phyloP scores from a whole-genome alignment of 768 basidiomycete genomes.

The Amanita phalloides region DNA sequence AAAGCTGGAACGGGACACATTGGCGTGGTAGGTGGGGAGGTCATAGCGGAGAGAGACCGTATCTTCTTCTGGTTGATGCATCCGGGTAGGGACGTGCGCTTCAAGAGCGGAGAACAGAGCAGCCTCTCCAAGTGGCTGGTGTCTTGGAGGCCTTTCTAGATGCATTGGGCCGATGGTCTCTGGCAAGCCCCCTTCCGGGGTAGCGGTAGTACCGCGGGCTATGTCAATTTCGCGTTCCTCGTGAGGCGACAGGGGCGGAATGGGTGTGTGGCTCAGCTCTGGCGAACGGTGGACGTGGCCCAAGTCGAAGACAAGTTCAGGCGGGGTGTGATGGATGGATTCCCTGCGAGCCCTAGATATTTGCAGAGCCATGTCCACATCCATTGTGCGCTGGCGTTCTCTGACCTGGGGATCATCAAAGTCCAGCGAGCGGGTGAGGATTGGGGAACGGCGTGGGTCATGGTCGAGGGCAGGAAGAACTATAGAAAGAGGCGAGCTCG shows the following conservation, averaged over 20 bases:
- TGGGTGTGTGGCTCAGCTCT: slow-evolving; percentile 18
- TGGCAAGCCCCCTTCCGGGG: background rate
- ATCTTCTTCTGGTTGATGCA: slow-evolving; percentile 23
- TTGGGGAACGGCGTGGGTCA: slow-evolving; percentile 49
- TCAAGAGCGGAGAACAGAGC: slow-evolving; percentile 6
- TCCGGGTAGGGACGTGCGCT: slow-evolving; percentile 21
- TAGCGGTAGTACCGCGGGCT: slow-evolving; percentile 18
- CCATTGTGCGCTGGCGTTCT: slow-evolving; percentile 89
- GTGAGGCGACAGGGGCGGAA: slow-evolving; percentile 32
- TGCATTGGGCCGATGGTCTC: slow-evolving; percentile 10
- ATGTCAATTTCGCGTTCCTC: slow-evolving; percentile 38
- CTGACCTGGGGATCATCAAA: slow-evolving; percentile 63
- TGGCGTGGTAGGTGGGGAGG: slow-evolving; percentile 63
- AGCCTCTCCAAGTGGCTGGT: background rate
- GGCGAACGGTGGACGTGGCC: slow-evolving; percentile 10
- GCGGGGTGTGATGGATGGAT: slow-evolving; percentile 32
- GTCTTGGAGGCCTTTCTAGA: slow-evolving; percentile 5
- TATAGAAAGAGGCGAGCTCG: slow-evolving; percentile 34
- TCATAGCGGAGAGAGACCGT: slow-evolving; percentile 28
- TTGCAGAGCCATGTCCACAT: slow-evolving; percentile 86
- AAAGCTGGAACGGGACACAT: slow-evolving; percentile 45
- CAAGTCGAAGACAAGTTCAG: slow-evolving; percentile 19
- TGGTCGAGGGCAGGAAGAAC: slow-evolving; percentile 23
- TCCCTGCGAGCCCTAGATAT: slow-evolving; percentile 63
- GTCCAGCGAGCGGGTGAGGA: slow-evolving; percentile 50